phyloP scores from a whole-genome alignment of 2,329 filamentous ascomycete species.

The Neonectria magnoliae region DNA sequence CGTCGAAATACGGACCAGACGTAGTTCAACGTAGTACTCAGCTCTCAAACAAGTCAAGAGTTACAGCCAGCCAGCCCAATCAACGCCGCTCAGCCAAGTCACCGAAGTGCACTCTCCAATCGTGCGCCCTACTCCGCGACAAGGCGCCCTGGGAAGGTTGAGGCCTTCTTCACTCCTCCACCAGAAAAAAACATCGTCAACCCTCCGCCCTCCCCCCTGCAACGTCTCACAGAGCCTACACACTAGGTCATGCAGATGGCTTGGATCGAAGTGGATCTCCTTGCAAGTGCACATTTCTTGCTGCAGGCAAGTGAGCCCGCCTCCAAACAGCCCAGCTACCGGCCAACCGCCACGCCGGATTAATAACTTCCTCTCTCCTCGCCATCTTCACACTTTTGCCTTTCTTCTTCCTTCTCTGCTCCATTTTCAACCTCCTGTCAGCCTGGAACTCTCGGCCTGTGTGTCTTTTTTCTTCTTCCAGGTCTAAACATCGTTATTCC shows the following conservation, averaged over 20 bases:
- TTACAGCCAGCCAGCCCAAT: neutral
- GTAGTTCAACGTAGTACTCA: neutral
- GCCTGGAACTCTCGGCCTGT: neutral
- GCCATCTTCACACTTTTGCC: neutral
- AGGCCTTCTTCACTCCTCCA: neutral
- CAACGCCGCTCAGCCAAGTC: neutral
- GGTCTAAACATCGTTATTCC: neutral
- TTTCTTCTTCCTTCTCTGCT: neutral
- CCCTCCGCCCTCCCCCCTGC: neutral
- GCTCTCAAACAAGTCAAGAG: neutral
- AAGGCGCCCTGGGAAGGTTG: neutral
- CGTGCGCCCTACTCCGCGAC: neutral
- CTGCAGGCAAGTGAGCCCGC: constrained; percentile 3
- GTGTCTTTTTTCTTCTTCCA: neutral
- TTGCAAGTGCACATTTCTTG: constrained; percentile 3
- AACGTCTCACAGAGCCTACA: neutral
- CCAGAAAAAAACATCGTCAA: neutral
- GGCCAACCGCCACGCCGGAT: constrained; percentile 22
- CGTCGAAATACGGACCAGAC: neutral
- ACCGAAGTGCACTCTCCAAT: neutral
- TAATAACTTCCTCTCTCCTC: constrained; percentile 18
- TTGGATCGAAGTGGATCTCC: constrained; percentile 14
- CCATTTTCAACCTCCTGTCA: neutral
- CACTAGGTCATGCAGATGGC: constrained; percentile 21
- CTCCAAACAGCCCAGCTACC: constrained; percentile 7